These are phyloP conservation scores for Xylogone sp. DNA, from an alignment of 2,329 filamentous ascomycete genomes.

Conservation along the genomic window DNA sequence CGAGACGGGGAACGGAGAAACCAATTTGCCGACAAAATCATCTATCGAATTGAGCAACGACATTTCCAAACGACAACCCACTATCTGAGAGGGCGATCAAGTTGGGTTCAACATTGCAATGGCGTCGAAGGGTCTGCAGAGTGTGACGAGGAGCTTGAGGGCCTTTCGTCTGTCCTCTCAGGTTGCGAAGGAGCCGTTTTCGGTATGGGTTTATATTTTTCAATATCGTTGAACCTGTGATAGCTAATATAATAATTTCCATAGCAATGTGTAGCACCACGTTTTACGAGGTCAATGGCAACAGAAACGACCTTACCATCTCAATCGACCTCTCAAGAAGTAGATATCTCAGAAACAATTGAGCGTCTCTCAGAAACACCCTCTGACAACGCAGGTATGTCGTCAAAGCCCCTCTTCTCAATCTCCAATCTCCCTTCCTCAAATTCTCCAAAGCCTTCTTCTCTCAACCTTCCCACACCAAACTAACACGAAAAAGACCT, in stretches of 20 bases:
- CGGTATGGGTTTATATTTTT: constrained; percentile 22
- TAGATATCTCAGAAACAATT: background rate
- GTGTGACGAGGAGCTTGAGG: constrained; percentile 23
- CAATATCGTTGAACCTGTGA: background rate
- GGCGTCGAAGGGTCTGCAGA: constrained; percentile 27
- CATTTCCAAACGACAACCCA: constrained; percentile 10
- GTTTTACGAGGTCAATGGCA: constrained; percentile 42
- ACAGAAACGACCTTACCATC: constrained; percentile 36
- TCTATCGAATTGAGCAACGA: constrained; percentile 4
- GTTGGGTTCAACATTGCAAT: constrained; percentile 24
- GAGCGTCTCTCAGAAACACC: too few relatives aligned
- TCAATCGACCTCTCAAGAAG: constrained; percentile 12
- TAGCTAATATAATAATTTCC: constrained; percentile 15
- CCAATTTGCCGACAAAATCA: constrained; percentile 19
- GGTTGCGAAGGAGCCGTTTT: constrained; percentile 32
- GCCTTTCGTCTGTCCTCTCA: constrained; percentile 17
- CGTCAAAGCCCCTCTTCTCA: background rate
- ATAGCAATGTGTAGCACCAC: constrained; percentile 40
- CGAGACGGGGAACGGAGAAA: constrained; percentile 10
- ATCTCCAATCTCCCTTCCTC: background rate
- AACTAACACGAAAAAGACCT: constrained; percentile 2
- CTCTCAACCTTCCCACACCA: background rate
- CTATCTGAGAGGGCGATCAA: too few relatives aligned
- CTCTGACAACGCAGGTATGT: background rate
- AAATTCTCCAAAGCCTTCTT: too few relatives aligned